A percentile compares a stretch with the other conserved stretches of the same genome.
Evolutionary conservation across 179 eudicot genomes (phyloP).

Genomic region (Carnegiea gigantea): DNA sequence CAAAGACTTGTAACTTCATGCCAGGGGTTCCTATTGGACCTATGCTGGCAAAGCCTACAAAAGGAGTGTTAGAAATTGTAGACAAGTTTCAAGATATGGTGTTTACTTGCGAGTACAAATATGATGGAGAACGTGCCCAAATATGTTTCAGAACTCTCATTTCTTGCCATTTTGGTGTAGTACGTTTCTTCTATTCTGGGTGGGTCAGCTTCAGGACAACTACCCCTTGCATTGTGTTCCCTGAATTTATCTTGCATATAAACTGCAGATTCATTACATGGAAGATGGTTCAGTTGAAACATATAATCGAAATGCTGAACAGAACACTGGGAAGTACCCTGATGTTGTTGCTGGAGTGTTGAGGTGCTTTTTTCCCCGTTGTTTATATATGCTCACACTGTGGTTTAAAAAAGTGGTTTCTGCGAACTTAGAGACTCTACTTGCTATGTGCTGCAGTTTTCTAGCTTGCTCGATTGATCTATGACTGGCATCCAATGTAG

Average conservation of each 20-base stretch:
- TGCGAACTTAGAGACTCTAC: too few species aligned
- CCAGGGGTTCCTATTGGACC: constrained; percentile 96
- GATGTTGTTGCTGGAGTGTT: constrained; percentile 70
- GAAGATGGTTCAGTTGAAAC: constrained; percentile 91
- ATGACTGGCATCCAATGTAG: too few species aligned
- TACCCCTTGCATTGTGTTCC: too few species aligned
- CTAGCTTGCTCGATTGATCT: too few species aligned
- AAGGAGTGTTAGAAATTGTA: constrained; percentile 85
- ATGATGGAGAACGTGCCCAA: constrained; percentile 99
- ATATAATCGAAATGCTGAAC: constrained; percentile 93
- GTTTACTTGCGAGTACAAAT: constrained; percentile 93
- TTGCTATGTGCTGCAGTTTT: too few species aligned
- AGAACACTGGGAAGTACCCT: constrained; percentile 91
- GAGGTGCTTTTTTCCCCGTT: constrained; percentile 41
- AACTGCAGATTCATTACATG: constrained; percentile 78
- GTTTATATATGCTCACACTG: too few species aligned
- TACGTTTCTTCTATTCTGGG: neutral
- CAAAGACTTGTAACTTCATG: constrained; percentile 68
- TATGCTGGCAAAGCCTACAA: constrained; percentile 94
- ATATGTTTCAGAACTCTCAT: constrained; percentile 34
- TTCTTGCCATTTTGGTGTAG: neutral
- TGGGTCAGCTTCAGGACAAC: too few species aligned
- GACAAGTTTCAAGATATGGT: constrained; percentile 91
- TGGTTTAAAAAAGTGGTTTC: too few species aligned
- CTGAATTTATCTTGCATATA: neutral